These are phyloP conservation scores for Rhizopus arrhizus DNA, from an alignment of 371 early-diverging fungal genomes.

Conservation along the genomic window DNA sequence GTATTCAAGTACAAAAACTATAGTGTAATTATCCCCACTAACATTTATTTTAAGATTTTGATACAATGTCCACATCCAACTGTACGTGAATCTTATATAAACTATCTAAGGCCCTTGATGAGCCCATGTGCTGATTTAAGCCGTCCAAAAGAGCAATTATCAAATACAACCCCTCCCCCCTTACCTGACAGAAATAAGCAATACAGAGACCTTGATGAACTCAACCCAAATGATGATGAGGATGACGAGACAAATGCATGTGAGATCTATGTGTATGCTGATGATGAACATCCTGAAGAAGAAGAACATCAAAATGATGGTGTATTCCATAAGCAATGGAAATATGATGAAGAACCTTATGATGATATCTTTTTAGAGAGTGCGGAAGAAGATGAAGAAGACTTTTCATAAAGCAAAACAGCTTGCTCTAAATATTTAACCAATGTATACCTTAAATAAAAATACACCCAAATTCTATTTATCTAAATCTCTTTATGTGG, in stretches of 20 bases:
- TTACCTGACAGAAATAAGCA: constrained; percentile 10
- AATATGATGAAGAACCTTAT: constrained; percentile 29
- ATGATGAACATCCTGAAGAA: constrained; percentile 10
- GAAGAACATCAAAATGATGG: background rate
- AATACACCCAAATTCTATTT: background rate
- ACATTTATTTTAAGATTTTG: constrained; percentile 39
- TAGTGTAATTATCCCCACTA: constrained; percentile 13
- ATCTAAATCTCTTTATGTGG: background rate
- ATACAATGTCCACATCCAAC: constrained; percentile 64
- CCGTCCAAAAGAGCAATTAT: background rate
- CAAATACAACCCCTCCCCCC: constrained; percentile 5
- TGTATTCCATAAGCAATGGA: constrained; percentile 13
- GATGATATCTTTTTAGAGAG: constrained; percentile 35
- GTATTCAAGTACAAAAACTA: constrained; percentile 22
- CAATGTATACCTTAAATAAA: too few relatives aligned
- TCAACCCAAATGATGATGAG: constrained; percentile 7
- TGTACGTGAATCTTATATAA: constrained; percentile 50
- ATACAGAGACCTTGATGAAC: background rate
- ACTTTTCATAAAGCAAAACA: background rate
- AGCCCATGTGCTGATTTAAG: constrained; percentile 45
- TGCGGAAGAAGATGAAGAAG: constrained; percentile 22
- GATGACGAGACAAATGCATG: constrained; percentile 21
- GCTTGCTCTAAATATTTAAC: too few relatives aligned
- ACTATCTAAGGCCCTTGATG: constrained; percentile 46
- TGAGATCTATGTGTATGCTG: constrained; percentile 24